These are phyloP conservation scores for Closterium sp. DNA, from an alignment of 139 green algal species.

Conservation along the genomic window DNA sequence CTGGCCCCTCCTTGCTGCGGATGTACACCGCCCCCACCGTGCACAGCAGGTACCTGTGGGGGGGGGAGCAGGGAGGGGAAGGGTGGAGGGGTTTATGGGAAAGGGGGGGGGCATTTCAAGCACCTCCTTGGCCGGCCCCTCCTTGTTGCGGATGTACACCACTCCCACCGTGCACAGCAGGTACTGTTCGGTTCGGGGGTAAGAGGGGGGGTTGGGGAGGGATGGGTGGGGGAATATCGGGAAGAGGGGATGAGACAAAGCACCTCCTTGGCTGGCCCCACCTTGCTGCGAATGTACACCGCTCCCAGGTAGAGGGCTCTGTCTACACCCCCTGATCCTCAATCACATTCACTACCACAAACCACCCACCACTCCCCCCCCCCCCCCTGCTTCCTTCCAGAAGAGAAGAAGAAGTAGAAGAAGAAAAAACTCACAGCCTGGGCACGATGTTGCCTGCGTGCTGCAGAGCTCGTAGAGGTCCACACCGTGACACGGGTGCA, in stretches of 20 bases:
- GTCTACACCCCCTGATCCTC: too few relatives aligned
- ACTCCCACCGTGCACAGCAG: conserved; percentile 86
- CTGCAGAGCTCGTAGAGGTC: conserved; percentile 95
- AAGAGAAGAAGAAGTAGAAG: too few relatives aligned
- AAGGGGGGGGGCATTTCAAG: conserved; percentile 46
- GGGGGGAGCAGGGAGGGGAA: background rate
- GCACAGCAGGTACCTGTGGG: conserved; percentile 84
- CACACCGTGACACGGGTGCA: too few relatives aligned
- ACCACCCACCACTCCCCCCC: too few relatives aligned
- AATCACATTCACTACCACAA: too few relatives aligned
- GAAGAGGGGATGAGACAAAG: conserved; percentile 52
- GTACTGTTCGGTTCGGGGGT: conserved; percentile 66
- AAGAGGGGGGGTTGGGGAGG: background rate
- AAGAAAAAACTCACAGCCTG: conserved; percentile 67
- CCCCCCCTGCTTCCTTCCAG: too few relatives aligned
- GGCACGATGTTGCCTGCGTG: conserved; percentile 93
- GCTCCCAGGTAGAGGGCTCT: too few relatives aligned
- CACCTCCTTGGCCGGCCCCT: conserved; percentile 75
- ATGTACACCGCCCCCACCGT: conserved; percentile 88
- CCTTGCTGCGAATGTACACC: conserved; percentile 78
- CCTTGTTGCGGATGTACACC: conserved; percentile 78
- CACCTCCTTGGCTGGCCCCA: conserved; percentile 73
- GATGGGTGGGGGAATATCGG: background rate
- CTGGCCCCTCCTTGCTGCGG: conserved; percentile 66
- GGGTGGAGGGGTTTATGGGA: background rate